Evolutionary conservation across 179 eudicot species (phyloP), one percentile per base, ranked within the genome.

Genomic region (Actinidia arguta): DNA sequence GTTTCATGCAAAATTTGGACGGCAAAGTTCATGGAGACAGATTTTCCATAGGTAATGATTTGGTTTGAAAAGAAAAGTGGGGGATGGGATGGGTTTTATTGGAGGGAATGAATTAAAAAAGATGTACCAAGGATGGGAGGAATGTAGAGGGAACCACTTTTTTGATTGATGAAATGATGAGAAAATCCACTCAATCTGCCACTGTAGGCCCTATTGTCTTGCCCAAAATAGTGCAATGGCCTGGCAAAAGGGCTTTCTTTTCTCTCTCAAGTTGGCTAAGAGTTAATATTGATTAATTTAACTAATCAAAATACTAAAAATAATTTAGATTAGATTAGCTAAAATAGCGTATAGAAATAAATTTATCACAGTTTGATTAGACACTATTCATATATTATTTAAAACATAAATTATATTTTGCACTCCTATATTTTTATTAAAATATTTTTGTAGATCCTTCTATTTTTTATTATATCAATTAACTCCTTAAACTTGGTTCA

Each of bases 11-110:
- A 58, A 76, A n/a, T 77, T 46, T 77, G 55, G 42, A 61, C 10
- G 80, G 31, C 54, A 61, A 58, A 46, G 55, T 25, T 58, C 36
- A 52, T 54, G 70, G 80, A 62, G 80, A 77, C 80, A 77, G 70
- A 77, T 59, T 77, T 77, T 77, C 80, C 80, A 77, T 70, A 24
- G 54, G 80, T 31, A 77, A 77, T 77, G 80, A 77, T 77, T 77
- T 46, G 69, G 70, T 61, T 59, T 46, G 69, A 61, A 77, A 61
- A 77, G 80, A 61, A 77, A 59, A 46, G 69, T 69, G 14, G 79
- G 36, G 36, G 36, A 31, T 31, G 36, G 36, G 36, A 31, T 31
- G 36, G 36, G 36, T 1, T 31, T 31, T 31, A 42, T 24, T 3
- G 17, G 80, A 42, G 17, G 46, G 13, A 24, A 22, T 44, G 79